Base-by-base conservation (phyloP, 2,329 filamentous ascomycete genomes). In the Macrophomina tecta region DNA sequence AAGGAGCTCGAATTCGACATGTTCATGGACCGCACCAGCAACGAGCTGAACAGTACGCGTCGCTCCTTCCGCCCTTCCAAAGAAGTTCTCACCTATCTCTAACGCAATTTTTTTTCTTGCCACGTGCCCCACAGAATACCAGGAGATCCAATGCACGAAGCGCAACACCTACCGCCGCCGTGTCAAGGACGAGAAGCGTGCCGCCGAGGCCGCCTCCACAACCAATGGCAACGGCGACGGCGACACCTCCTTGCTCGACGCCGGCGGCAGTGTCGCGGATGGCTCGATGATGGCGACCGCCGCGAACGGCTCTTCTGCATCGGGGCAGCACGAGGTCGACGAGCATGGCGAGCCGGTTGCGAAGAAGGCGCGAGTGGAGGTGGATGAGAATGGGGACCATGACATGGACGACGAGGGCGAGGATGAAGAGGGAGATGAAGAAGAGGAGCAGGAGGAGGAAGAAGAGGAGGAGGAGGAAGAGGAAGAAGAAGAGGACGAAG, bases 1-100 rank as follows among this genome's bases (percentile, higher is more conserved):
- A 88, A 91, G n/a, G 89, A 92, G 45, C 86, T 89, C 55, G 92
- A 94, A 76, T 92, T 92, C 69, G 84, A 85, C 58, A 84, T 84
- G n/a, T 93, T 94, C 75, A 82, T 92, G 66, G 86, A 87, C 14
- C 83, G 88, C 40, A 81, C 94, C 38, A 90, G 94, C 77, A 89
- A 88, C 5, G 92, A 94, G 78, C 90, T 93, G 75, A 86, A 87
- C 49, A 93, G 90, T 92, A 76, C 56, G 88, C 82, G 34, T 46
- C 16, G 18, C n/a, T 5, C 46, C 38, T 18, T 64, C 23, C 14
- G 5, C 52, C 16, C 49, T 16, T 51, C 32, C 38, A 28, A 58
- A 6, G 12, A 42, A 48, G 12, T 48, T 30, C n/a, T 4, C 32
- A 32, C 40, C 36, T 58, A 23, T 23, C 23, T 23, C 67, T 71